Evolutionary conservation across 495 filamentous ascomycete species (phyloP).

Genomic region (Lasiosphaeriaceae sp.): DNA sequence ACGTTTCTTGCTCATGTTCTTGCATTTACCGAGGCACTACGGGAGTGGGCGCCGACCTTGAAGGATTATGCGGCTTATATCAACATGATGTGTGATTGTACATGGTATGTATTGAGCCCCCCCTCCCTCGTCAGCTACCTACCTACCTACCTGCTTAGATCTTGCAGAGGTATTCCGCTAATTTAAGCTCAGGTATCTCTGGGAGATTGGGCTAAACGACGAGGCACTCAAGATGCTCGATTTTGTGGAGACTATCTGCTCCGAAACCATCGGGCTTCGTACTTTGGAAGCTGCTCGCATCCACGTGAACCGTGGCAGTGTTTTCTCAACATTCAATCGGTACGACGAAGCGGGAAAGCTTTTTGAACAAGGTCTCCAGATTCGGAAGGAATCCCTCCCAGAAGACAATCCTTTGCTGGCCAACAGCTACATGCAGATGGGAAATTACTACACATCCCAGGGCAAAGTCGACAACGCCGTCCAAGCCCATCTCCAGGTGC

Average conservation of each 20-base stretch:
- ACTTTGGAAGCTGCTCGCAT: background rate
- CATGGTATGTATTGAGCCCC: too few relatives aligned
- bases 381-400: background rate
- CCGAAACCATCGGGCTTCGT: background rate
- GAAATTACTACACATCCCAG: background rate
- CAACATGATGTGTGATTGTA: too few relatives aligned
- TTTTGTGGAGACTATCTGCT: too few relatives aligned
- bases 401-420: background rate
- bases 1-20: background rate
- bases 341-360: background rate
- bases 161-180: too few relatives aligned
- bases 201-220: too few relatives aligned
- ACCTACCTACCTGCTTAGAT: too few relatives aligned
- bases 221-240: too few relatives aligned
- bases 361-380: background rate
- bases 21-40: constrained; percentile 1
- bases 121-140: too few relatives aligned
- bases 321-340: background rate
- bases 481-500: background rate
- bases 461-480: background rate
- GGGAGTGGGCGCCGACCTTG: background rate
- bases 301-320: background rate
- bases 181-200: too few relatives aligned
- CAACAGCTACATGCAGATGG: constrained; percentile 5
- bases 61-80: too few relatives aligned